A percentile compares a stretch with the other conserved stretches of the same genome.
These are phyloP conservation scores for Acanthamoeba triangularis DNA, from an alignment of 208 protist genomes.

Conservation along the genomic window DNA sequence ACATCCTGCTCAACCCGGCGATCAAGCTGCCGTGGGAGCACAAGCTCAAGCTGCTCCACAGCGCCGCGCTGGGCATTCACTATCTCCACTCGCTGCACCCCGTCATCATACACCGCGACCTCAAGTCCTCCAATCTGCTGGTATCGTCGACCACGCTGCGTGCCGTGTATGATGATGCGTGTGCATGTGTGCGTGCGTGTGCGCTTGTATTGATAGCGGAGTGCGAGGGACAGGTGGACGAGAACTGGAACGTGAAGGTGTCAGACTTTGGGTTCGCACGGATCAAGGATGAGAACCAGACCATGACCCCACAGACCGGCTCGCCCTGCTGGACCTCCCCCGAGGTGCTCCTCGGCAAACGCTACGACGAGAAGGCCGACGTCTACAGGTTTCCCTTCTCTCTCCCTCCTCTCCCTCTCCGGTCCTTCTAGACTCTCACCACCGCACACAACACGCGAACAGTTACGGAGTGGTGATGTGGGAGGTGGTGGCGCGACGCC, in stretches of 20 bases:
- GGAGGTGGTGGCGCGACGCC: not conserved
- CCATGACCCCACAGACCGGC: constrained; percentile 26
- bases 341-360: constrained; percentile 23
- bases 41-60: constrained; percentile 21
- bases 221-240: not conserved
- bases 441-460: not conserved
- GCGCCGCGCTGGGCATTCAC: constrained; percentile 49
- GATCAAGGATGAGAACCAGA: constrained; percentile 47
- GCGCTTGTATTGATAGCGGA: not conserved
- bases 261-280: constrained; percentile 53
- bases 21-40: constrained; percentile 5
- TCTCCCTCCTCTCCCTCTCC: not conserved
- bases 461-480: constrained; percentile 8
- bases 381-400: constrained; percentile 21
- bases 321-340: not conserved
- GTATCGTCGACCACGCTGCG: not conserved
- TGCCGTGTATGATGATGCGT: too few species aligned
- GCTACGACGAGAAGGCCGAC: constrained; percentile 52
- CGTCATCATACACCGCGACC: constrained; percentile 19
- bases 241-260: constrained; percentile 60
- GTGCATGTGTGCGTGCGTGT: too few species aligned
- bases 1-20: constrained; percentile 74
- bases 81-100: constrained; percentile 31
- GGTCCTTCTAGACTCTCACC: not conserved
- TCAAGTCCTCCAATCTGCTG: constrained; percentile 15